Evolutionary conservation across 345 rosid species (phyloP).

Genomic region (Eutrema yunnanense): DNA sequence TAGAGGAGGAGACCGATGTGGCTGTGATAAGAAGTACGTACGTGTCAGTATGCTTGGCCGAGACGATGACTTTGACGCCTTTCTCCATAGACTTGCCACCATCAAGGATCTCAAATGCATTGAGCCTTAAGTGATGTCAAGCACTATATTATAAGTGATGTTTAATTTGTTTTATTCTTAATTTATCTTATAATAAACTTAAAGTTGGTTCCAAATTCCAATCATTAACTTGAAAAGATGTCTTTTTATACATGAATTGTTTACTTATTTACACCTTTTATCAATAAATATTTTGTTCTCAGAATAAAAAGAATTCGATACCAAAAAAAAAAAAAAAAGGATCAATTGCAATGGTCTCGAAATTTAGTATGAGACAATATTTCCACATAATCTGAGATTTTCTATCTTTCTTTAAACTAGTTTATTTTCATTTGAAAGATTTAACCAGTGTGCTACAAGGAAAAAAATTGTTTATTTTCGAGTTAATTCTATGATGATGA

Average conservation of each 20-base stretch:
- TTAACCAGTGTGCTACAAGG: too few relatives aligned
- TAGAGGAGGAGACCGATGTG: conserved; percentile 56
- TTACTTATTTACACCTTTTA: too few relatives aligned
- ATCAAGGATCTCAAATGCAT: conserved; percentile 22
- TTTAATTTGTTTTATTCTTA: background rate
- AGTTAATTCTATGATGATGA: too few relatives aligned
- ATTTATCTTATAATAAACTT: background rate
- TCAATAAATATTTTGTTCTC: background rate
- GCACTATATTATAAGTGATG: background rate
- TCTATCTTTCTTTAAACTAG: too few relatives aligned
- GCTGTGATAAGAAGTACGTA: conserved; percentile 32
- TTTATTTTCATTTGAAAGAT: too few relatives aligned
- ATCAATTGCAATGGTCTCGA: background rate
- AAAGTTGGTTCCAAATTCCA: background rate
- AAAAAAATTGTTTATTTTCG: too few relatives aligned
- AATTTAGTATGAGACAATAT: background rate
- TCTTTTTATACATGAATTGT: too few relatives aligned
- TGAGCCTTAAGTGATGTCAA: conserved; percentile 1
- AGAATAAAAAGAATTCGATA: background rate
- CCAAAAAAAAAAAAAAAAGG: too few relatives aligned
- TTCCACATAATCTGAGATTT: too few relatives aligned
- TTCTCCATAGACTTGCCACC: conserved; percentile 50
- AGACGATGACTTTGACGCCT: conserved; percentile 39
- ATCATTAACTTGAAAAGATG: background rate
- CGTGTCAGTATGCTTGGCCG: conserved; percentile 63